phyloP scores from a whole-genome alignment of 305 asterid species.

The Nicotiana rustica region DNA sequence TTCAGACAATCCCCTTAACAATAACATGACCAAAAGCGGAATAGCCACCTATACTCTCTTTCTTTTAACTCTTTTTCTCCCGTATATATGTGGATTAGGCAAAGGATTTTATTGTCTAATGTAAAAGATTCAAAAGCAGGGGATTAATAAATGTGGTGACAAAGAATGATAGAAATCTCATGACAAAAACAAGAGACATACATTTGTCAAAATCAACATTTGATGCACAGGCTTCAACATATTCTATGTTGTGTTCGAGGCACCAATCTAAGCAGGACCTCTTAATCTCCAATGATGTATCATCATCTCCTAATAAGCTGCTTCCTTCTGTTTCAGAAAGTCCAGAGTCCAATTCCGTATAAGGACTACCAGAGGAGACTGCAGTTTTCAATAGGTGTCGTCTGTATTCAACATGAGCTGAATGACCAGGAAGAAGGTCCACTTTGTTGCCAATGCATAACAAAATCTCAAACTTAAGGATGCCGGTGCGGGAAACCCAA shows the following conservation, averaged over 20 bases:
- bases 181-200: constrained; percentile 45
- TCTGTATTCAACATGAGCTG: constrained; percentile 83
- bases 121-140: neutral
- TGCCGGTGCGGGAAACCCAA: constrained; percentile 74
- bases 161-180: constrained; percentile 7
- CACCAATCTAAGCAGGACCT: constrained; percentile 82
- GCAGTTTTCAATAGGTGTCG: constrained; percentile 59
- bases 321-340: constrained; percentile 91
- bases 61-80: neutral
- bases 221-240: constrained; percentile 91
- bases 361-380: constrained; percentile 53
- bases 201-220: constrained; percentile 88
- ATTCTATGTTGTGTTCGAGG: constrained; percentile 81
- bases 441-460: constrained; percentile 93
- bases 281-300: constrained; percentile 58
- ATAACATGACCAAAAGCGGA: constrained; percentile 6
- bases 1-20: constrained; percentile 8
- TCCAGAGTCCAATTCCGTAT: constrained; percentile 62
- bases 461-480: constrained; percentile 75
- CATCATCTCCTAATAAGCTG: constrained; percentile 81
- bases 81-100: neutral
- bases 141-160: neutral
- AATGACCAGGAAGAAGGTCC: constrained; percentile 89
- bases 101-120: neutral
- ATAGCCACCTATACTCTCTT: constrained; percentile 12